Percentiles rank a stretch among this genome's conserved stretches.
Conservation (phyloP, 257 asterid species). For the Nicotiana paniculata region DNA sequence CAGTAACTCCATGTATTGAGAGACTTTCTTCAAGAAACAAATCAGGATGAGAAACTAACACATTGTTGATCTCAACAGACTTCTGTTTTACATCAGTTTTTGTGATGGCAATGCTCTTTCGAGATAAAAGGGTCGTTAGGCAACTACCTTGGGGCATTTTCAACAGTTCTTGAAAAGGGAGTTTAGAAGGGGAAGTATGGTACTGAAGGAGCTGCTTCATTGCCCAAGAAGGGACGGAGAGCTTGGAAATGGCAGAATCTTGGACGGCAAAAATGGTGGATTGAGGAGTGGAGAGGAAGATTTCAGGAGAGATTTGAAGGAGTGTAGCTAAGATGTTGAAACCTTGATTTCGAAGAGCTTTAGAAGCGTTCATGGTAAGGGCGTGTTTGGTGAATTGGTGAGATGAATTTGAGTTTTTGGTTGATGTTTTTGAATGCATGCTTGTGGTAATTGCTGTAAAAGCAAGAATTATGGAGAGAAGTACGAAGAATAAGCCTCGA, state of each 20-base stretch:
- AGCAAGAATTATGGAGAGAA: conserved; percentile 44
- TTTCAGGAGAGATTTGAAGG: conserved; percentile 69
- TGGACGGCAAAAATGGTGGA: conserved; percentile 67
- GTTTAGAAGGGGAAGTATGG: conserved; percentile 51
- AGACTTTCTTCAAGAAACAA: conserved; percentile 48
- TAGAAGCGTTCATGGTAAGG: conserved; percentile 51
- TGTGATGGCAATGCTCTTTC: conserved; percentile 32
- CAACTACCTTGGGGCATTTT: conserved; percentile 45
- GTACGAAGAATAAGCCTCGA: conserved; percentile 51
- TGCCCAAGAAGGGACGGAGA: conserved; percentile 47
- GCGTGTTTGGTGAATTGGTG: conserved; percentile 17
- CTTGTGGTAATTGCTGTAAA: conserved; percentile 34
- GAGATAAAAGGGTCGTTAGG: conserved; percentile 32
- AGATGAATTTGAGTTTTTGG: not conserved
- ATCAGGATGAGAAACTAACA: conserved; percentile 56
- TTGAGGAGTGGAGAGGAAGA: conserved; percentile 47
- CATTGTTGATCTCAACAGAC: conserved; percentile 44
- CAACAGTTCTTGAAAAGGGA: conserved; percentile 32
- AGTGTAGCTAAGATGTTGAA: conserved; percentile 64
- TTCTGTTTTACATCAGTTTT: conserved; percentile 20
- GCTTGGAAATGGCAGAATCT: conserved; percentile 54
- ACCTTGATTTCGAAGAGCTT: conserved; percentile 52
- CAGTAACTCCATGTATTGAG: conserved; percentile 55
- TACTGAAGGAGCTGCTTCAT: conserved; percentile 54
- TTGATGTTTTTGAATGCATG: conserved; percentile 15